Conservation (phyloP, 2,329 filamentous ascomycete species). For the Colletotrichum chlorophyti region DNA sequence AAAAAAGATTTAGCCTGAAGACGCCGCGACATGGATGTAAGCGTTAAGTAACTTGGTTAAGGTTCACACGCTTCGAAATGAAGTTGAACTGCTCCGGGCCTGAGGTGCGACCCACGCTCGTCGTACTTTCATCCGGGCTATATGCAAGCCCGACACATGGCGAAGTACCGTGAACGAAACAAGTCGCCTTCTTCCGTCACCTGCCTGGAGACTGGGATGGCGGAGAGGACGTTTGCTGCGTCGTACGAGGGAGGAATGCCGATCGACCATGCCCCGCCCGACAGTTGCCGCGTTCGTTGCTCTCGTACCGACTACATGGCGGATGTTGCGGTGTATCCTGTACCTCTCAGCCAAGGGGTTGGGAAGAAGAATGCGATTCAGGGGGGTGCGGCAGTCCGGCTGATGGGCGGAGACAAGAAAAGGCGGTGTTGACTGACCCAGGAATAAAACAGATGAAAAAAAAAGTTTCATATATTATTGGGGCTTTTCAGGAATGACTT, state of each 20-base stretch:
- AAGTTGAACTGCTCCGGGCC: not conserved
- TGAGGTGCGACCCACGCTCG: not conserved
- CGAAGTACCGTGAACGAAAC: constrained; percentile 2
- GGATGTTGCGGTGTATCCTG: not conserved
- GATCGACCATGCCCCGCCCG: constrained; percentile 13
- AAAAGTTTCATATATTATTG: constrained; percentile 6
- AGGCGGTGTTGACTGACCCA: constrained; percentile 15
- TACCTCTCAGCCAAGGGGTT: constrained; percentile 1
- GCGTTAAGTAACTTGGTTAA: too few species aligned
- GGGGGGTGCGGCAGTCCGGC: too few species aligned
- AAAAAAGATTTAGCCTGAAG: not conserved
- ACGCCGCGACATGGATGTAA: not conserved
- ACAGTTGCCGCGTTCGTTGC: not conserved
- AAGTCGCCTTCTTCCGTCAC: not conserved
- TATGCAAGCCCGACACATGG: constrained; percentile 6
- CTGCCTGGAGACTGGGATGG: not conserved
- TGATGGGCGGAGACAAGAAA: constrained; percentile 1
- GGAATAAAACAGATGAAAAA: not conserved
- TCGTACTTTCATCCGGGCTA: not conserved
- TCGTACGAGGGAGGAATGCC: constrained; percentile 24
- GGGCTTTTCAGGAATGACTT: too few species aligned
- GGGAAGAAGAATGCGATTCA: not conserved
- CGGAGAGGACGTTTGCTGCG: not conserved
- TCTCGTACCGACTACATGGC: not conserved
- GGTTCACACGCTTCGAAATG: constrained; percentile 6